Base-by-base conservation (phyloP, 225 moss, liverwort and hornwort genomes). In the Bryum argenteum region DNA sequence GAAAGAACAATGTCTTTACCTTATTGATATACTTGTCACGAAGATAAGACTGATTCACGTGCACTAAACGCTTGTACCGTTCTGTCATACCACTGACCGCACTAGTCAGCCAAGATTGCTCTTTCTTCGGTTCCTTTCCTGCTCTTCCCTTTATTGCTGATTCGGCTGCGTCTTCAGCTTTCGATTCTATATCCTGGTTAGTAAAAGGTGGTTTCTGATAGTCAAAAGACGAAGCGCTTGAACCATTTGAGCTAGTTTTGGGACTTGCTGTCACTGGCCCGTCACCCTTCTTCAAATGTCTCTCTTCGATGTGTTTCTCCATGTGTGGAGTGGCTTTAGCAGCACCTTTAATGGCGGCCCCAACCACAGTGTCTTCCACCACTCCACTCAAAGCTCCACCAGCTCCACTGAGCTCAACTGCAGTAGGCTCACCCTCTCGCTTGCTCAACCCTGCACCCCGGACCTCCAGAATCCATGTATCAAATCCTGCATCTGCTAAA, bases 381-480 rank as follows among this genome's bases (percentile, higher is more conserved):
- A 56, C 59, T 63, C 71, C 77, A 63, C 58, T 61, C 20, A 84
- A 43, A 58, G 72, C 78, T 78, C 75, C 85, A 63, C 67, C 72
- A 41, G 21, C 68, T 17, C 66, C 71, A 19, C 80, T 80, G 44
- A 82, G 58, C 78, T 85, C 82, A 63, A 75, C 77, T 56, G 88
- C 82, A 53, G 82, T 84, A 26, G 89, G 91, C 69, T 96, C 85
- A 17, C 85, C 88, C 71, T 86, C 92, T 47, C 89, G 85, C 66
- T 91, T 92, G 70, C 97, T 94, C 47, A 97, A 76, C 44, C 97
- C 97, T 77, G 92, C 79, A 82, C 97, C 97, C 73, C 94, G 84
- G 67, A 97, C 97, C 75, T 97, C 97, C 77, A 97, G 75, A 80
- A 97, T 90, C 97, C 97, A 97, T 47, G 91, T 85, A 63, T 97